These are phyloP conservation scores for Scedosporium minutisporum DNA, from an alignment of 2,329 filamentous ascomycete species.

Conservation along the genomic window DNA sequence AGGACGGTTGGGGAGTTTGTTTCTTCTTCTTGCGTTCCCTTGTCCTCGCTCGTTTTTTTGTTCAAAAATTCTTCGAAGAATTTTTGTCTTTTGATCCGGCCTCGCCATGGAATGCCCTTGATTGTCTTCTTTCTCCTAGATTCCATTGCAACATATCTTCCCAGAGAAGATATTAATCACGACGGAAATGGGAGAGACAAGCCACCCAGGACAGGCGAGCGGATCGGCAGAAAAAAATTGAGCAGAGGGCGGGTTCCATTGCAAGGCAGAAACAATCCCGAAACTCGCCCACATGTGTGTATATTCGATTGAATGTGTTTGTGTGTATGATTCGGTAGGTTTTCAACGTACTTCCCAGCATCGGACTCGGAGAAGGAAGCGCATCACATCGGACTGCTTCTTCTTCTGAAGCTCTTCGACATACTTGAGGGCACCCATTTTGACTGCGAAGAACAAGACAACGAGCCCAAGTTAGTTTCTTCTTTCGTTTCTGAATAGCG, in stretches of 20 bases:
- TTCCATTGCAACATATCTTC: background rate
- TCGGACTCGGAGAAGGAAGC: conserved; percentile 98
- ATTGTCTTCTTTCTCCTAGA: background rate
- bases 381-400: conserved; percentile 99
- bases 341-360: conserved; percentile 94
- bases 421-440: conserved; percentile 99
- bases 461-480: conserved; percentile 13
- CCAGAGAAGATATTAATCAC: background rate
- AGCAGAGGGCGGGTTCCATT: background rate
- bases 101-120: background rate
- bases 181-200: background rate
- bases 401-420: conserved; percentile 99
- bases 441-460: conserved; percentile 29
- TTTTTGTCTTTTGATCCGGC: background rate
- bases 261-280: conserved; percentile 2
- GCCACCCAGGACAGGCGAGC: background rate
- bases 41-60: background rate
- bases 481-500: background rate
- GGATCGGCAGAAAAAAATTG: background rate
- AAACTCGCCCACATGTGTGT: conserved; percentile 23
- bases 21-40: background rate
- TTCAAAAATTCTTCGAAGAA: background rate
- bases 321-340: background rate
- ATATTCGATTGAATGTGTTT: background rate
- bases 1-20: conserved; percentile 26